Evolutionary conservation across 305 asterid species (phyloP).

Genomic region (Solanum chacoense): DNA sequence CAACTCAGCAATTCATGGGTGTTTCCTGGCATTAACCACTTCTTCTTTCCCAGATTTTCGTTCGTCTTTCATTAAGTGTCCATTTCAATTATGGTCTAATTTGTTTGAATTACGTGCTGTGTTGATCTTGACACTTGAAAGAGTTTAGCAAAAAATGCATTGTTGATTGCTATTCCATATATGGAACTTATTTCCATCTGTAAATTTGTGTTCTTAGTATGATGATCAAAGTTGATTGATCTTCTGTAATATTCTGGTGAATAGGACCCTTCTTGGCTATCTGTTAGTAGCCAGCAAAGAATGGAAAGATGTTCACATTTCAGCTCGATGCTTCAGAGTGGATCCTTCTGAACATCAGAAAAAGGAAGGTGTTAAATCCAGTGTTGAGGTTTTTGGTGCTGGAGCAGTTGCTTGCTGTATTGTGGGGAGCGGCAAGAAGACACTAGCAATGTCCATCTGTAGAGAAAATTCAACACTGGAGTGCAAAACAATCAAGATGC

Average conservation of each 20-base stretch:
- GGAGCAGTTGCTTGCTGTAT: conserved; percentile 74
- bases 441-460: conserved; percentile 34
- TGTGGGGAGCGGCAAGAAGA: conserved; percentile 24
- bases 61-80: not conserved
- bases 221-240: not conserved
- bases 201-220: not conserved
- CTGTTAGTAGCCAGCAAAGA: conserved; percentile 70
- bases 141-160: not conserved
- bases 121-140: not conserved
- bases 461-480: conserved; percentile 33
- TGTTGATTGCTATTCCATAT: not conserved
- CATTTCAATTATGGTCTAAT: not conserved
- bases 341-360: conserved; percentile 37
- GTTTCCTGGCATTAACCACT: not conserved
- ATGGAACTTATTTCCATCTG: not conserved
- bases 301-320: conserved; percentile 43
- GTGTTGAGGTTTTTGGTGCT: conserved; percentile 73
- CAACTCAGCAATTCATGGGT: not conserved
- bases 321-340: conserved; percentile 56
- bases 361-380: conserved; percentile 41
- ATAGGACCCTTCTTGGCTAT: conserved; percentile 71
- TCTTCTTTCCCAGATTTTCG: not conserved
- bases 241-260: conserved; percentile 9
- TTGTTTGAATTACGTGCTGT: not conserved
- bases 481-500: conserved; percentile 34